A percentile compares a stretch with the other conserved stretches of the same genome.
Evolutionary conservation across 2,329 filamentous ascomycete species (phyloP).

Genomic region (Tolypocladium ophioglossoides): DNA sequence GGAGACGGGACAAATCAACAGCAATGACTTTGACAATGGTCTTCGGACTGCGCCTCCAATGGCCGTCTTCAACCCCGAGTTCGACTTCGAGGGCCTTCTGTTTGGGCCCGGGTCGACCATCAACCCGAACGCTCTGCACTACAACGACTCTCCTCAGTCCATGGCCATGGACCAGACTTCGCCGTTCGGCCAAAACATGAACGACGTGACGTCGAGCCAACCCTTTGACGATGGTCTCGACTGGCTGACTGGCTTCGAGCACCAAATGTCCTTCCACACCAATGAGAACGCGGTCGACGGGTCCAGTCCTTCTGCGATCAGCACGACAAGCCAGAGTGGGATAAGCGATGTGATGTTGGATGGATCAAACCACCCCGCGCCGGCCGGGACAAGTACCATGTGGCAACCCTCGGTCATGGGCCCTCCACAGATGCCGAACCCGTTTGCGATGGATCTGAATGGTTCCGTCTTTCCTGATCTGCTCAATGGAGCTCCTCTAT

Average conservation of each 20-base stretch:
- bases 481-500: conserved; percentile 59
- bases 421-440: conserved; percentile 56
- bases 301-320: conserved; percentile 92
- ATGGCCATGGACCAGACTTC: conserved; percentile 53
- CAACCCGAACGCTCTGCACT: conserved; percentile 69
- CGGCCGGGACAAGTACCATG: conserved; percentile 45
- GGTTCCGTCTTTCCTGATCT: conserved; percentile 69
- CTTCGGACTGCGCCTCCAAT: conserved; percentile 68
- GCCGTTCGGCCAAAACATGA: conserved; percentile 46
- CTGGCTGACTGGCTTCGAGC: conserved; percentile 73
- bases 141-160: conserved; percentile 64
- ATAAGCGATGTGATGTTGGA: conserved; percentile 90
- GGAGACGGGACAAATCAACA: conserved; percentile 62
- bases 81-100: conserved; percentile 39
- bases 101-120: conserved; percentile 59
- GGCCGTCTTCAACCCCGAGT: conserved; percentile 50
- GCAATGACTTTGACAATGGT: conserved; percentile 54
- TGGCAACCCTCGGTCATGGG: conserved; percentile 62
- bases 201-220: conserved; percentile 46
- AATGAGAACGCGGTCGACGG: conserved; percentile 80
- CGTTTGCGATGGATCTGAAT: conserved; percentile 66
- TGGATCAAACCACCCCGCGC: conserved; percentile 55
- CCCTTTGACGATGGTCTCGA: conserved; percentile 70
- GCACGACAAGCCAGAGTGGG: conserved; percentile 83
- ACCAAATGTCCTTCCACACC: conserved; percentile 58